Evolutionary conservation across 768 basidiomycete species (phyloP), one percentile per base, ranked within the genome.

Genomic region (Omphalotus guepiniiformis): DNA sequence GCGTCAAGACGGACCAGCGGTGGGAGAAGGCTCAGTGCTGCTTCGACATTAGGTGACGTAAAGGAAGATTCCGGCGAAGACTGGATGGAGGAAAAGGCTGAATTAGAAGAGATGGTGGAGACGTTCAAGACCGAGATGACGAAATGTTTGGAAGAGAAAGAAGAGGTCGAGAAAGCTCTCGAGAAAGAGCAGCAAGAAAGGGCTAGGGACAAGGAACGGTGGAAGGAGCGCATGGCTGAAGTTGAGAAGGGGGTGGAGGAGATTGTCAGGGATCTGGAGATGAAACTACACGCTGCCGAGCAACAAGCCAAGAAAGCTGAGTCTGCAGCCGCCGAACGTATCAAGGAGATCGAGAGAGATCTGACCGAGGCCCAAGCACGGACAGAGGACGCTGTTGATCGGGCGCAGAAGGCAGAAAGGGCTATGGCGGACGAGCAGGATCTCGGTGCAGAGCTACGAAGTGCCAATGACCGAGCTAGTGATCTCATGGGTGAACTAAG

Each of bases 141-240:
- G 38, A 73, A 71, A n/a, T 68, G 63, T 25, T 62, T 66, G 38
- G 60, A 56, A 12, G 78, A 78, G 53, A 78, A 75, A 54, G 72
- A 73, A 18, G 70, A 69, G 16, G 48, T 71, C 7, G 69, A 73
- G 54, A 64, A 65, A 44, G 73, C 69, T 12, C 63, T 88, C 1
- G 72, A 77, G 39, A 67, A 63, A 30, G 86, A 88, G 61, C 74
- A 61, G 47, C 67, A 63, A 18, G 84, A 77, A 39, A 72, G 87
- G n/a, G 65, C 72, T 11, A 71, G 71, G 42, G 86, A 89, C 58
- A 85, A 83, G 51, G 79, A 82, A 23, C 66, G 79, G 36, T 91
- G 83, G 82, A 79, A 78, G 54, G 78, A 76, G 42, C 73, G 84
- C 37, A 86, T 90, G 79, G 55, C 53, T 7, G 86, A 88, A 49